Conservation (phyloP, 139 green algal genomes). For the Haematococcus sp. region DNA sequence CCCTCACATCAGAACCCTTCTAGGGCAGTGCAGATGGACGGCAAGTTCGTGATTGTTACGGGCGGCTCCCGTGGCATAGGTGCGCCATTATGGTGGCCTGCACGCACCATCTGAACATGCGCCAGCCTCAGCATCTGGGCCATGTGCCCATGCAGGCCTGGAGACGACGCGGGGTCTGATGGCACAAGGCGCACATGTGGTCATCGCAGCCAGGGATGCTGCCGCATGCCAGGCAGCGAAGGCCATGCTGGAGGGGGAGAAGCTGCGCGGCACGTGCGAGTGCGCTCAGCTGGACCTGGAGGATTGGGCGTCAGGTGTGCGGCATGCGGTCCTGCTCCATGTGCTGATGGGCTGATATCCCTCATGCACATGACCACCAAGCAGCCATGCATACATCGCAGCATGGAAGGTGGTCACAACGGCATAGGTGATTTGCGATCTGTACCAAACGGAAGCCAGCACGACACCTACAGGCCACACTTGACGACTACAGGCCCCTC, state of each 20-base stretch:
- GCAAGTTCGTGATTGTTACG: constrained; percentile 49
- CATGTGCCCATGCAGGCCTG: constrained; percentile 13
- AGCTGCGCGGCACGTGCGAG: constrained; percentile 22
- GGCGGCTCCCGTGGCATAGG: constrained; percentile 57
- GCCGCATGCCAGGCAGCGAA: constrained; percentile 37
- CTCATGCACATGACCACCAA: too few relatives aligned
- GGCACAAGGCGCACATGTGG: constrained; percentile 46
- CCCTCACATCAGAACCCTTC: too few relatives aligned
- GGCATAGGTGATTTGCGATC: too few relatives aligned
- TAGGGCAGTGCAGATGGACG: background rate
- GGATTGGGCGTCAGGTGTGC: constrained; percentile 25
- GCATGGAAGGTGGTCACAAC: too few relatives aligned
- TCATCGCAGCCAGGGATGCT: constrained; percentile 58
- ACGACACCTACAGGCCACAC: too few relatives aligned
- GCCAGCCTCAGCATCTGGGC: too few relatives aligned
- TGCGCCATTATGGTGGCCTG: background rate
- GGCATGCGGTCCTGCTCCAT: too few relatives aligned
- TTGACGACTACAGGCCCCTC: too few relatives aligned
- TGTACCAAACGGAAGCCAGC: too few relatives aligned
- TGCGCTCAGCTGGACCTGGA: constrained; percentile 51
- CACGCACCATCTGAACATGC: background rate
- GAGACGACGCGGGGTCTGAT: constrained; percentile 56
- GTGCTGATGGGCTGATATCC: too few relatives aligned
- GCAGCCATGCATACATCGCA: too few relatives aligned
- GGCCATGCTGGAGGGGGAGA: constrained; percentile 21